These are phyloP conservation scores for Luffa acutangula DNA, from an alignment of 306 rosid species.

Conservation along the genomic window DNA sequence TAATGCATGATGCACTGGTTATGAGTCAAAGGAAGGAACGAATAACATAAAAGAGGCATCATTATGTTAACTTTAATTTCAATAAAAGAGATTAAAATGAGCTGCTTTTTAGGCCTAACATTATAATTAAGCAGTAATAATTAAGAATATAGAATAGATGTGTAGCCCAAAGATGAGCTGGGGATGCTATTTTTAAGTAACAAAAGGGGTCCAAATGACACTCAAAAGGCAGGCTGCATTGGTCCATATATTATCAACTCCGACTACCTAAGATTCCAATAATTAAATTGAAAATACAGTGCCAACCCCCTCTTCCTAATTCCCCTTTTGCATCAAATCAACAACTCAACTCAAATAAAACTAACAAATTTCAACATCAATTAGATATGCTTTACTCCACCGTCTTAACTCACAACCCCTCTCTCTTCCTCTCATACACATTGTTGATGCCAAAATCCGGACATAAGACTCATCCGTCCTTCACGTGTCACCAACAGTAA, in stretches of 20 bases:
- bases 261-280: conserved; percentile 9
- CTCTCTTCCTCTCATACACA: too few relatives aligned
- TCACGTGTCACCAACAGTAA: too few relatives aligned
- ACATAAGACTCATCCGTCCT: too few relatives aligned
- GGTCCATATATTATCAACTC: conserved; percentile 5
- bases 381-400: background rate
- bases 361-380: conserved; percentile 5
- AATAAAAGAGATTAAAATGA: conserved; percentile 4
- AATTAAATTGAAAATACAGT: background rate
- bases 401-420: background rate
- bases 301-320: background rate
- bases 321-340: conserved; percentile 12
- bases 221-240: conserved; percentile 5
- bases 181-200: conserved; percentile 1
- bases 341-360: background rate
- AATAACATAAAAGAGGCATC: background rate
- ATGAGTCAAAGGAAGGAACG: background rate
- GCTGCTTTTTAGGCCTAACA: conserved; percentile 11
- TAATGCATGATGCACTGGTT: background rate
- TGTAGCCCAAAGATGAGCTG: conserved; percentile 12
- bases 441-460: too few relatives aligned
- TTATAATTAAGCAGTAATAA: conserved; percentile 6
- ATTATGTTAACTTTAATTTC: background rate
- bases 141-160: conserved; percentile 6
- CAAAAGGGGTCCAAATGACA: conserved; percentile 4